Conservation (phyloP, 495 filamentous ascomycete genomes). For the Diplogelasinospora grovesii region DNA sequence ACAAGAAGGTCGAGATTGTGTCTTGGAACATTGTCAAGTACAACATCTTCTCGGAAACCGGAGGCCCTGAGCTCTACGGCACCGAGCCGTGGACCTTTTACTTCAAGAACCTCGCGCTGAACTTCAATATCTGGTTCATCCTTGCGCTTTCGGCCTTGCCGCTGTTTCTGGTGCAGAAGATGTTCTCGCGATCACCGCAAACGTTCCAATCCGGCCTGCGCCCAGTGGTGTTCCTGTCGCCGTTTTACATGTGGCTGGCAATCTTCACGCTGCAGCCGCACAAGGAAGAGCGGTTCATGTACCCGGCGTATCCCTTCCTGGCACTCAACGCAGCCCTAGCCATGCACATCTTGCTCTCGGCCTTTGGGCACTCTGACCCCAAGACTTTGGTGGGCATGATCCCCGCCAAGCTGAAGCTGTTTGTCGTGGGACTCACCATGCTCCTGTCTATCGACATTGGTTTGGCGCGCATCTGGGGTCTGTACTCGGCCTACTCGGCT, state of each 20-base stretch:
- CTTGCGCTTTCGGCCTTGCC: conserved; percentile 73
- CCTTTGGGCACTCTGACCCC: conserved; percentile 62
- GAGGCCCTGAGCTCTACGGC: conserved; percentile 89
- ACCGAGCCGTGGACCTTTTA: conserved; percentile 98
- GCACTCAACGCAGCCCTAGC: conserved; percentile 88
- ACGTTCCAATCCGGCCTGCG: conserved; percentile 50
- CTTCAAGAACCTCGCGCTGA: conserved; percentile 80
- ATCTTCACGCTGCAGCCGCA: conserved; percentile 92
- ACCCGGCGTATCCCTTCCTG: conserved; percentile 86
- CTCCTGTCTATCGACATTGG: conserved; percentile 58
- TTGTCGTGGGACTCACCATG: conserved; percentile 44
- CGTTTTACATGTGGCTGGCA: conserved; percentile 90
- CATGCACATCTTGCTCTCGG: conserved; percentile 67
- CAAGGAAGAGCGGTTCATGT: conserved; percentile 99
- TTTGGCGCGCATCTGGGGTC: conserved; percentile 68
- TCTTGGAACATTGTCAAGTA: conserved; percentile 92
- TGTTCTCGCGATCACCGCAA: conserved; percentile 34
- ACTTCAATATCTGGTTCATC: conserved; percentile 92
- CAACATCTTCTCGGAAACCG: conserved; percentile 78
- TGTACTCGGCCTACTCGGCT: conserved; percentile 77
- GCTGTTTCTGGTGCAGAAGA: conserved; percentile 44
- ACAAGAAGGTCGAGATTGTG: conserved; percentile 67
- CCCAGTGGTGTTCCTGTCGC: conserved; percentile 66
- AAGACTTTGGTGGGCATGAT: conserved; percentile 59
- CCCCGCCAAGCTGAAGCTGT: conserved; percentile 62